These are phyloP conservation scores for Salix brachista DNA, from an alignment of 345 rosid genomes.

Conservation along the genomic window DNA sequence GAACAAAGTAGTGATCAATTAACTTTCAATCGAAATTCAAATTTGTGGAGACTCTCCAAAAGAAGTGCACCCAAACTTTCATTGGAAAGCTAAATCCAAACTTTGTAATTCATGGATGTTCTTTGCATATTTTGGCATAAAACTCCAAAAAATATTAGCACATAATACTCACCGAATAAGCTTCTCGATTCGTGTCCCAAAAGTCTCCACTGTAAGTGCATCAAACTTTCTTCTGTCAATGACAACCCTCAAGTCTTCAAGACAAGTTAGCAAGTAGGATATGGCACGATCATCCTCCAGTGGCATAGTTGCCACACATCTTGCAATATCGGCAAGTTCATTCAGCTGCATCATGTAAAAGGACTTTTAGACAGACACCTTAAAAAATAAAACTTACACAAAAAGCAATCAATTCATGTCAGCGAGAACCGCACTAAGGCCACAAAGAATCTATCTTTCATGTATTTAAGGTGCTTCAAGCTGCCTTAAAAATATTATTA, in stretches of 20 bases:
- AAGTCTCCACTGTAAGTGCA: slow-evolving; percentile 94
- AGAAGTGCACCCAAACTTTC: slow-evolving; percentile 1
- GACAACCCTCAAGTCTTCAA: slow-evolving; percentile 77
- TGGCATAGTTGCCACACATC: slow-evolving; percentile 78
- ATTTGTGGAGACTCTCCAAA: neutral
- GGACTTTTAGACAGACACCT: slow-evolving; percentile 15
- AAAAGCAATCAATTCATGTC: neutral
- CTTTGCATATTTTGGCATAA: neutral
- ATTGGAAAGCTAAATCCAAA: neutral
- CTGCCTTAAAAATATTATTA: neutral
- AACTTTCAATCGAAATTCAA: slow-evolving; percentile 2
- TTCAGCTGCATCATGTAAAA: slow-evolving; percentile 58
- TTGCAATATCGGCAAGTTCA: slow-evolving; percentile 98
- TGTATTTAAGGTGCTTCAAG: neutral
- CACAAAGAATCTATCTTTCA: slow-evolving; percentile 1
- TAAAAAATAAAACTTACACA: slow-evolving; percentile 1
- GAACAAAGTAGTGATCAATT: neutral
- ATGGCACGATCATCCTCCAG: slow-evolving; percentile 69
- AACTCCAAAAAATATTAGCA: slow-evolving; percentile 12
- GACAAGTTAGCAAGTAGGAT: slow-evolving; percentile 68
- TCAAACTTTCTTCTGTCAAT: slow-evolving; percentile 84
- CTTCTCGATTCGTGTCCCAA: slow-evolving; percentile 92
- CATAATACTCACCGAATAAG: slow-evolving; percentile 59
- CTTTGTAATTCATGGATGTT: neutral
- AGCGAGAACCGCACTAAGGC: neutral